A percentile compares a stretch with the other conserved stretches of the same genome.
phyloP scores from a whole-genome alignment of 352 stramenopile species.

The Halophytophthora batemanensis region DNA sequence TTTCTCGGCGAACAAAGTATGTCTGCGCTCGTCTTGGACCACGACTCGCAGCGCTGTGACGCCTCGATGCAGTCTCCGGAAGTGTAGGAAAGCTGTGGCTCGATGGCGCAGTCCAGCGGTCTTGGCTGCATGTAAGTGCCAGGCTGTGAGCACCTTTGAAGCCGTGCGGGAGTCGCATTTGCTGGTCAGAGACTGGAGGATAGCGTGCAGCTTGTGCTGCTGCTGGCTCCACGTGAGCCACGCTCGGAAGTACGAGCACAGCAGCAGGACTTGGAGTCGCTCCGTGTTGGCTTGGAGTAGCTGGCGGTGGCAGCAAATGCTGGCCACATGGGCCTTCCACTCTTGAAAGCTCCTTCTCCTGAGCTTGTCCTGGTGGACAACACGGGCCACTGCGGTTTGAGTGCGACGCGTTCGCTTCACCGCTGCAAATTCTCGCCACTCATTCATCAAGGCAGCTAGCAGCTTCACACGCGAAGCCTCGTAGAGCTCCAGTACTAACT shows the following conservation, averaged over 20 bases:
- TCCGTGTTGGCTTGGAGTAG: constrained; percentile 56
- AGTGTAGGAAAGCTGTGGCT: constrained; percentile 15
- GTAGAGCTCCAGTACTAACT: constrained; percentile 27
- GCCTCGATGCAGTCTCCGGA: constrained; percentile 18
- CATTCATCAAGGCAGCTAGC: constrained; percentile 20
- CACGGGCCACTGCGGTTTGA: constrained; percentile 24
- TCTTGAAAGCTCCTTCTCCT: constrained; percentile 5
- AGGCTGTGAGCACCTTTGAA: constrained; percentile 15
- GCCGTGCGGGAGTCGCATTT: constrained; percentile 18
- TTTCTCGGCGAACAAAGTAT: constrained; percentile 7
- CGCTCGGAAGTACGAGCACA: constrained; percentile 56
- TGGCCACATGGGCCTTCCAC: constrained; percentile 27
- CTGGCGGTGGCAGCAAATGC: constrained; percentile 21
- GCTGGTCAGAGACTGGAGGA: constrained; percentile 20
- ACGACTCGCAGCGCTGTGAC: constrained; percentile 16
- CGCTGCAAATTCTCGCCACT: constrained; percentile 28
- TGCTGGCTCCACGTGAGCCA: constrained; percentile 38
- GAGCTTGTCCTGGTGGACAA: constrained; percentile 15
- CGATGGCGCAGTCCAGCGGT: constrained; percentile 4
- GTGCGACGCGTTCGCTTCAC: constrained; percentile 15
- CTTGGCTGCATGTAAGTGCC: constrained; percentile 14
- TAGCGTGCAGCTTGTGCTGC: constrained; percentile 21
- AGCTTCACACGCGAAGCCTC: constrained; percentile 25
- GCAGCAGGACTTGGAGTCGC: constrained; percentile 49
- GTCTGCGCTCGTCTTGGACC: constrained; percentile 3